Base-by-base conservation (phyloP, 164 flowering plant species). In the Umbilicus rupestris region DNA sequence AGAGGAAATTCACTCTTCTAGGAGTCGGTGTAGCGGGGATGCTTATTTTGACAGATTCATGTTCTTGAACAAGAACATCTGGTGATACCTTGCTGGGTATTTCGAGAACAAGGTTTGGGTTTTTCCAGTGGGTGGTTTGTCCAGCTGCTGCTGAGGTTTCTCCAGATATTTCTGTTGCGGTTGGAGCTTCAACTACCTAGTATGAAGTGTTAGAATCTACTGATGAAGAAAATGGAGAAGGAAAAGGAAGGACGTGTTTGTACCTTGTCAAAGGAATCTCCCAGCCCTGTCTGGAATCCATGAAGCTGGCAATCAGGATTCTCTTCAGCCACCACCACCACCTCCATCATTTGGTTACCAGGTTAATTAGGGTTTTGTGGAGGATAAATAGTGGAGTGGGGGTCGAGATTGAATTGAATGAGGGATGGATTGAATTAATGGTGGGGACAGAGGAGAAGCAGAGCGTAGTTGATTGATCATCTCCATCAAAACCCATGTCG, bases 1-100 rank as follows among this genome's bases (percentile, higher is more conserved):
- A 62, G 30, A 71, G 57, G 62, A 87, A 84, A 75, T 87, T 85
- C 6, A 87, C 92, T 77, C 69, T 81, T 69, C 68, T 84, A 4
- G 87, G 87, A 46, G 86, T 87, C 9, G 81, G 83, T 75, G 81
- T 82, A 39, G 17, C 39, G 77, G 87, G 84, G 80, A 82, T 79
- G 68, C 78, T 82, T 29, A 83, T 74, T 62, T 64, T 73, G n/a
- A 81, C 78, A 59, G 76, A 76, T 24, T 78, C 87, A 59, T 78
- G 74, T 28, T 78, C 86, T 68, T 75, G 79, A 17, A 63, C 15
- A 33, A 78, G 73, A 11, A 17, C 69, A n/a, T 67, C 80, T 59
- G 67, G 1, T 63, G 74, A n/a, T 49, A n/a, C 52, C 74, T 84
- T 76, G n/a, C 77, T 30, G 8, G 89, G 89, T 71, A 86, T 82